phyloP scores from a whole-genome alignment of 768 basidiomycete species.

The Cystofilobasidium capitatum region DNA sequence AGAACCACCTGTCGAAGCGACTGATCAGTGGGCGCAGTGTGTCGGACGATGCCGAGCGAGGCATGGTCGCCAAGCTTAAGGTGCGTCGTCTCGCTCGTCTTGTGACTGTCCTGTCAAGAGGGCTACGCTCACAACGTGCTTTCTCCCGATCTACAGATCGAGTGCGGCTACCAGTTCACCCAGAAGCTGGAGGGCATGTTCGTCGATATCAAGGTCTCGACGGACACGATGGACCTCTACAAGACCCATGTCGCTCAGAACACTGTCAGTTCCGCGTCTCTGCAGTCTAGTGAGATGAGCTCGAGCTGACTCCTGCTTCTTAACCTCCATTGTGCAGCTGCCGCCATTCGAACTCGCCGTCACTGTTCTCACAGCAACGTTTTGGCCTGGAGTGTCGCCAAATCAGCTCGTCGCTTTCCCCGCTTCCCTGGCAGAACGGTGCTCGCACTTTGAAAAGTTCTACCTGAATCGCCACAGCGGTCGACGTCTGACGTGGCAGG shows the following conservation, averaged over 20 bases:
- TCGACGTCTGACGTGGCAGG: slow-evolving; percentile 82
- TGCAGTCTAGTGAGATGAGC: neutral
- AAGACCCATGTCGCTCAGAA: slow-evolving; percentile 47
- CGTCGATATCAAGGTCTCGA: slow-evolving; percentile 83
- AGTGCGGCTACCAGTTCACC: slow-evolving; percentile 81
- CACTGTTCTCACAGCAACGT: slow-evolving; percentile 89
- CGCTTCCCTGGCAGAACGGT: slow-evolving; percentile 52
- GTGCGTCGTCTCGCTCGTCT: slow-evolving; percentile 38
- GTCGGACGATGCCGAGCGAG: slow-evolving; percentile 94
- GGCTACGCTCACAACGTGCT: neutral
- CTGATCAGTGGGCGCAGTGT: slow-evolving; percentile 75
- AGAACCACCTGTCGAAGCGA: slow-evolving; percentile 86
- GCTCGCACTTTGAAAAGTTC: slow-evolving; percentile 74
- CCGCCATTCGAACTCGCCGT: slow-evolving; percentile 73
- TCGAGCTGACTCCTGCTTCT: neutral
- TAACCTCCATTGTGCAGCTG: slow-evolving; percentile 43
- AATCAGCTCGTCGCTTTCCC: slow-evolving; percentile 52
- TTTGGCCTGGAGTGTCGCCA: slow-evolving; percentile 74
- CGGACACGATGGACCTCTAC: slow-evolving; percentile 70
- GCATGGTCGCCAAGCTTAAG: slow-evolving; percentile 94
- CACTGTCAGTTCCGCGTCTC: slow-evolving; percentile 28
- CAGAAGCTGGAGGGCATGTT: slow-evolving; percentile 99
- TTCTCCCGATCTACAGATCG: slow-evolving; percentile 1
- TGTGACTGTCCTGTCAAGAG: neutral
- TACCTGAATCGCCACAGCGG: slow-evolving; percentile 85